These are phyloP conservation scores for Cladosporium sp. DNA, from an alignment of 2,329 filamentous ascomycete genomes.

Conservation along the genomic window DNA sequence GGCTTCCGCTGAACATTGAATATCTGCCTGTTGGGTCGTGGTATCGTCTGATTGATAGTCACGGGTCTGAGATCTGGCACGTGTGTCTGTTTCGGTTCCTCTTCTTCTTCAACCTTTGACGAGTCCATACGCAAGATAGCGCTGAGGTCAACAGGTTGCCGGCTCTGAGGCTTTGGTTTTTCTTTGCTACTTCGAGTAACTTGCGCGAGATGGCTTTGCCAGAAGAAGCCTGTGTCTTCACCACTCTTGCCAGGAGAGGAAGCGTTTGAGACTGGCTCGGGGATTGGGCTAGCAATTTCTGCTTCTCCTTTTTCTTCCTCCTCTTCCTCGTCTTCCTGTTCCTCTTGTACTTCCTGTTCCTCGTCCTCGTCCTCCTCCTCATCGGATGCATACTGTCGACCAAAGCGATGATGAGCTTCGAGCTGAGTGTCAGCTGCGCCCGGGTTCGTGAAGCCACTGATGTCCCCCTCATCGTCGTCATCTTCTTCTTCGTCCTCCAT, in stretches of 20 bases:
- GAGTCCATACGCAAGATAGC: constrained; percentile 19
- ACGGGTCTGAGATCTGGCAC: too few relatives aligned
- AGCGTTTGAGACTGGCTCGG: neutral
- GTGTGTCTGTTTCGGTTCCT: neutral
- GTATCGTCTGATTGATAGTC: neutral
- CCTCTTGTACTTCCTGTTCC: neutral
- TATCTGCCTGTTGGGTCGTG: neutral
- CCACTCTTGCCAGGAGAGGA: constrained; percentile 13
- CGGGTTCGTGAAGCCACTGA: constrained; percentile 19
- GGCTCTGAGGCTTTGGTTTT: constrained; percentile 12
- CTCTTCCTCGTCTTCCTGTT: neutral
- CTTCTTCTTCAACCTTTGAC: constrained; percentile 12
- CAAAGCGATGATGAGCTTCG: constrained; percentile 17
- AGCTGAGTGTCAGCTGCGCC: constrained; percentile 20
- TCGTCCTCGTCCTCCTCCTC: neutral
- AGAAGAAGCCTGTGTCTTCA: constrained; percentile 36
- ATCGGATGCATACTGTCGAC: neutral
- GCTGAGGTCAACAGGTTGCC: constrained; percentile 7
- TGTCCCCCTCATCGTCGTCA: constrained; percentile 15
- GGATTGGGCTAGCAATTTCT: neutral
- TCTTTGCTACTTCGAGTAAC: constrained; percentile 28
- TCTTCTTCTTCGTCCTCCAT: constrained; percentile 21
- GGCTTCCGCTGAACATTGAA: neutral
- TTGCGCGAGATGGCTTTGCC: constrained; percentile 33
- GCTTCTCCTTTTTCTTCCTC: neutral